Evolutionary conservation across 2,329 filamentous ascomycete genomes (phyloP), one percentile per base, ranked within the genome.

Genomic region (Aspergillus hiratsukae): DNA sequence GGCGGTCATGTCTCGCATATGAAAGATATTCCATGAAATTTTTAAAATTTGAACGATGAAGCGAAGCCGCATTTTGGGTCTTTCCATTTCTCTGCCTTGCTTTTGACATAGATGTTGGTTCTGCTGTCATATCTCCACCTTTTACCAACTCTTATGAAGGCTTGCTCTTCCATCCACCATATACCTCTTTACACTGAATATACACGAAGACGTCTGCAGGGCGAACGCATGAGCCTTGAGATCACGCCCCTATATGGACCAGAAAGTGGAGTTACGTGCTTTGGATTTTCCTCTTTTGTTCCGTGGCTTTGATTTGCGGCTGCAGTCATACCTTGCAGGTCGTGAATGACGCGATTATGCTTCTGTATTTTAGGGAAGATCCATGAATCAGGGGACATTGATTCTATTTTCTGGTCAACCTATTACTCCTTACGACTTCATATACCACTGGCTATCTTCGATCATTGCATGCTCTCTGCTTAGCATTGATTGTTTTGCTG

Each of bases 1-100:
- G 45, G 54, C 55, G 50, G 28, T 51, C 48, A 50, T 52, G 54
- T 56, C 58, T 52, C 53, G 49, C 35, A 51, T 51, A 40, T 51
- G 49, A 51, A 51, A 51, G 35, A 40, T 51, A 14, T 50, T 50
- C 4, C 49, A 51, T 35, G 29, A 51, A 51, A 40, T 46, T 25
- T 50, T 54, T 37, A 41, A 29, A 49, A 27, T 43, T 43, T 23
- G 43, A 40, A 9, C 17, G 49, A 37, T 35, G 49, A 51, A 51
- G 29, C 49, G 49, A 14, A 37, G 10, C 21, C 23, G 11, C 17
- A 9, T 51, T 11, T 35, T 11, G 28, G 29, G 49, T 35, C 49
- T 40, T 51, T 37, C 21, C 4, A 8, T 35, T 51, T 37, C 29
- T 21, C 27, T 21, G n/a, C 49, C 17, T 40, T 40, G 9, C 21